Base-by-base conservation (phyloP, 768 basidiomycete genomes). In the Xerocomellus amylosporus region DNA sequence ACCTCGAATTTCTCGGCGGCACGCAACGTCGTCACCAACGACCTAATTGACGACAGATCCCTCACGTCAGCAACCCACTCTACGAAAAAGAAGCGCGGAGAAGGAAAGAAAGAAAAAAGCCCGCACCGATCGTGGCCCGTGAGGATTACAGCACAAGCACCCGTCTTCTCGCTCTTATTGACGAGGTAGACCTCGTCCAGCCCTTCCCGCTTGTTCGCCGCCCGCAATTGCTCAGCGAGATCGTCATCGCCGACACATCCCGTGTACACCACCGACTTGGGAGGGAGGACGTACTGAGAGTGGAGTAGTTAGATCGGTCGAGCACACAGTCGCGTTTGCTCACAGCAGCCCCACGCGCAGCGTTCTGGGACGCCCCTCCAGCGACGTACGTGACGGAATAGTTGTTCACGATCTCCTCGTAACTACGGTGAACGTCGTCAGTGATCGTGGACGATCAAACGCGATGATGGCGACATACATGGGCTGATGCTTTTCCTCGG, bases 361-460 rank as follows among this genome's bases (percentile, higher is more conserved):
- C 85, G 67, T 99, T 99, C 72, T 99, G 97, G 28, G 92, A 85
- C 28, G 97, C 96, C 64, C 97, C 97, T 56, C 97, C 97, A 49
- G 97, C 96, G 49, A 98, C 95, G 66, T 94, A 99, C 47, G 86
- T 87, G 48, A 93, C 82, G 56, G 87, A 64, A 71, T 89, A 73
- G 55, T 92, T 79, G 55, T 80, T 81, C 43, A 88, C 83, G 58
- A 98, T 72, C 63, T 98, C 93, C 4, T 89, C 88, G 72, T 98
- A 99, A 69, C 95, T 98, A 59, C 31, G 5, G 15, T 0, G 41
- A 40, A 46, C 14, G 0, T 47, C 12, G 17, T 53, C 14, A 49
- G 54, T 43, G 24, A 49, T 41, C 28, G 22, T 14, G 14, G 41
- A 8, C 2, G 30, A 38, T n/a, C 28, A 12, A 1, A 36, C 12